Conservation (phyloP, 116 monocot species). For the Thalassia testudinum region DNA sequence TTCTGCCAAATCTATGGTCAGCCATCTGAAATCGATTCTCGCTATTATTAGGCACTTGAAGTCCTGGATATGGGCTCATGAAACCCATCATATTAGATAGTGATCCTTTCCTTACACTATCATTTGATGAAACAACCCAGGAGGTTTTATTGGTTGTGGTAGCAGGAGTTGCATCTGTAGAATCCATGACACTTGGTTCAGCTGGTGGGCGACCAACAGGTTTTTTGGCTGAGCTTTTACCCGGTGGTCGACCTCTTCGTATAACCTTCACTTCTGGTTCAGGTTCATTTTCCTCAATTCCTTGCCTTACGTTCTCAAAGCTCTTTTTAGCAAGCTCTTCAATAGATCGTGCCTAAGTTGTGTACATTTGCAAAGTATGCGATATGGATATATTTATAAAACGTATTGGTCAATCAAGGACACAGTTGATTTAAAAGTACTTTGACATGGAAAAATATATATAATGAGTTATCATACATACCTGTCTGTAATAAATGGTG, state of each 20-base stretch:
- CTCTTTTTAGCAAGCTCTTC: constrained; percentile 50
- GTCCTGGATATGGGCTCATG: too few relatives aligned
- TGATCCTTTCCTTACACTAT: too few relatives aligned
- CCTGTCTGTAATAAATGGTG: constrained; percentile 63
- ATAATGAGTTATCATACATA: constrained; percentile 3
- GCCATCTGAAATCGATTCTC: constrained; percentile 16
- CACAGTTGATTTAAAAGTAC: neutral
- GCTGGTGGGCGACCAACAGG: constrained; percentile 2
- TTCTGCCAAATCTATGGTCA: constrained; percentile 23
- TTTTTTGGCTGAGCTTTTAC: constrained; percentile 9
- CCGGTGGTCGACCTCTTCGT: constrained; percentile 8
- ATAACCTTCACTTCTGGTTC: constrained; percentile 1
- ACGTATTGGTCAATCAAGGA: too few relatives aligned
- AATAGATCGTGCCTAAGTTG: constrained; percentile 34
- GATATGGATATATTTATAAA: neutral
- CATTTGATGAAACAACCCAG: constrained; percentile 14
- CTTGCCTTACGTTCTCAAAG: constrained; percentile 40
- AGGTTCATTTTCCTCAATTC: constrained; percentile 2
- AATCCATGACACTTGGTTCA: constrained; percentile 1
- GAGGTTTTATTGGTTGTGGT: constrained; percentile 4
- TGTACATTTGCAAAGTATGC: neutral
- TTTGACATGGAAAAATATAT: neutral
- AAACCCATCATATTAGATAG: too few relatives aligned
- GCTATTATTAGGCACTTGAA: constrained; percentile 10
- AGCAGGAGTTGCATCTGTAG: constrained; percentile 33